Evolutionary conservation across 2,329 filamentous ascomycete species (phyloP).

Genomic region (Aspergillus terreus): DNA sequence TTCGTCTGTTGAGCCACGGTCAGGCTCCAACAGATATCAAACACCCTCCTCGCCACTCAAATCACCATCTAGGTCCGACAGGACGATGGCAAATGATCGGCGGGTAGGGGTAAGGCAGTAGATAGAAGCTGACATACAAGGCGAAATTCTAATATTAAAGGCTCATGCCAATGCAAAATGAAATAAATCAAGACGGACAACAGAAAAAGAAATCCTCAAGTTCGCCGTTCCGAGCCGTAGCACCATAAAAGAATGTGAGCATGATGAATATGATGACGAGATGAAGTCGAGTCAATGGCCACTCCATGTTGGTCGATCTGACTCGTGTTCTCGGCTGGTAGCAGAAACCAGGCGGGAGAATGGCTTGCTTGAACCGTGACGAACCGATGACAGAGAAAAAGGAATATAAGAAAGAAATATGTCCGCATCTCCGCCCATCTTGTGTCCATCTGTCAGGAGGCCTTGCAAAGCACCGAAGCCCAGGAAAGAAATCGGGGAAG

Average conservation of each 20-base stretch:
- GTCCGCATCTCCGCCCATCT: conserved; percentile 11
- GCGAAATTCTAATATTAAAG: conserved; percentile 25
- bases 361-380: background rate
- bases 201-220: conserved; percentile 19
- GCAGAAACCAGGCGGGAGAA: background rate
- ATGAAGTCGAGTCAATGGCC: conserved; percentile 2
- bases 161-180: conserved; percentile 19
- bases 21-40: no score
- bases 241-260: conserved; percentile 33
- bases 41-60: no score
- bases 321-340: conserved; percentile 1
- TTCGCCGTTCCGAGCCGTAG: conserved; percentile 37
- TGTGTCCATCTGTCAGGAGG: conserved; percentile 16
- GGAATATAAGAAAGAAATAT: conserved; percentile 15
- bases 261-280: conserved; percentile 14
- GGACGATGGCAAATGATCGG: background rate
- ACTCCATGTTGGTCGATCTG: conserved; percentile 5
- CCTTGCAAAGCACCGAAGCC: conserved; percentile 14
- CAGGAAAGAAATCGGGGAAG: conserved; percentile 7
- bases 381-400: conserved; percentile 4
- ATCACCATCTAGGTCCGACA: no score
- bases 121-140: conserved; percentile 21
- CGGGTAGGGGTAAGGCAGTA: conserved; percentile 10
- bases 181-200: conserved; percentile 11
- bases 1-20: no score